Evolutionary conservation across 73 alveolate species (phyloP).

Genomic region (Blepharisma japonicum): DNA sequence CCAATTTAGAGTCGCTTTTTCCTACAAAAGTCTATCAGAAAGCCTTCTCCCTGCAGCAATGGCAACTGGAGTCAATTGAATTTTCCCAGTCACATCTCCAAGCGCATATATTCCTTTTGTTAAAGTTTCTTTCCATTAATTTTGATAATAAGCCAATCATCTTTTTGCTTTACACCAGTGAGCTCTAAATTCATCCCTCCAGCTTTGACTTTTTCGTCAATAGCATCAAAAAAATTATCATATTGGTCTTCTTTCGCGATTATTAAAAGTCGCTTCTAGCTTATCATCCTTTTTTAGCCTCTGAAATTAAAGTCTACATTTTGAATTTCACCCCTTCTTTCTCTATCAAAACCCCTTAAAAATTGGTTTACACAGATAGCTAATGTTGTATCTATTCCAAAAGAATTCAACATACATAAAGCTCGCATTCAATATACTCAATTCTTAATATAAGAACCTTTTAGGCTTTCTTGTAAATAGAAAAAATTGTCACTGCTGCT

Average conservation of each 20-base stretch:
- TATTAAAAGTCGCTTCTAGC: not conserved
- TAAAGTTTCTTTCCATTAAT: constrained; percentile 75
- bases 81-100: constrained; percentile 84
- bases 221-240: constrained; percentile 68
- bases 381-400: constrained; percentile 73
- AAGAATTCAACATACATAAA: constrained; percentile 65
- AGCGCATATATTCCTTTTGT: constrained; percentile 83
- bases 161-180: constrained; percentile 1
- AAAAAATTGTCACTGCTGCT: constrained; percentile 90
- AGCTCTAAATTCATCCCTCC: constrained; percentile 44
- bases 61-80: constrained; percentile 95
- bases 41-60: constrained; percentile 91
- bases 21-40: constrained; percentile 79
- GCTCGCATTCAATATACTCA: constrained; percentile 91
- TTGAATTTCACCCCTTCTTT: constrained; percentile 32
- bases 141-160: constrained; percentile 36
- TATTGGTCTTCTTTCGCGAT: constrained; percentile 49
- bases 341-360: constrained; percentile 66
- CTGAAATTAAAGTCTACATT: not conserved
- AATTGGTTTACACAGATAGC: constrained; percentile 50
- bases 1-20: constrained; percentile 52
- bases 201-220: constrained; percentile 74
- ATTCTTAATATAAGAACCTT: constrained; percentile 87
- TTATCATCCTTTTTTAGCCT: not conserved
- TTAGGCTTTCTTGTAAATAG: constrained; percentile 81